These are phyloP conservation scores for Suillus alpinus DNA, from an alignment of 768 basidiomycete genomes.

Conservation along the genomic window DNA sequence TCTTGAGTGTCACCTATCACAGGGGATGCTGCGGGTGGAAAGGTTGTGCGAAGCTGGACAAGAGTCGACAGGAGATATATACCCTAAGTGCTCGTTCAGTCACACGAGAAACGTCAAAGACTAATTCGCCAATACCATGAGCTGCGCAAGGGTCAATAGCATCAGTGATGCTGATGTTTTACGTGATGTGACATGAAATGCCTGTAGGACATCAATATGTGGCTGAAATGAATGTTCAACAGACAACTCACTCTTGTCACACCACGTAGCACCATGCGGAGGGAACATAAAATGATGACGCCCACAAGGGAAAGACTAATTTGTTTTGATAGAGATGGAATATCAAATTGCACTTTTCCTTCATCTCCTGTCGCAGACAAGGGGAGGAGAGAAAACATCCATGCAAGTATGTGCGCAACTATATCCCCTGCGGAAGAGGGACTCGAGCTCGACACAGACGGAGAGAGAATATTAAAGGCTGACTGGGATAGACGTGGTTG, in stretches of 20 bases:
- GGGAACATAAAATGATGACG: conserved; percentile 69
- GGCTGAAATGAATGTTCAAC: not conserved
- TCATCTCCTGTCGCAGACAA: conserved; percentile 8
- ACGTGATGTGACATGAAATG: conserved; percentile 61
- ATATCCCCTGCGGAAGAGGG: conserved; percentile 39
- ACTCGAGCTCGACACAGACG: conserved; percentile 26
- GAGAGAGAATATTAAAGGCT: conserved; percentile 32
- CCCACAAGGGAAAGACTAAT: conserved; percentile 72
- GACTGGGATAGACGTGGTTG: conserved; percentile 26
- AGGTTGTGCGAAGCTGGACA: conserved; percentile 77
- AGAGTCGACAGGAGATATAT: conserved; percentile 82
- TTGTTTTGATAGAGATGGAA: conserved; percentile 47
- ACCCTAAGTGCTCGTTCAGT: conserved; percentile 42
- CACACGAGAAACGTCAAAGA: not conserved
- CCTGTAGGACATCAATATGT: conserved; percentile 32
- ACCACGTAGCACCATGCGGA: conserved; percentile 65
- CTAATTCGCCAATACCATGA: conserved; percentile 56
- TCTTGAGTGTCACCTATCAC: conserved; percentile 11
- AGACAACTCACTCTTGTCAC: conserved; percentile 51
- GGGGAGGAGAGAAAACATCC: conserved; percentile 39
- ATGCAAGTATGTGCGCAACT: conserved; percentile 41
- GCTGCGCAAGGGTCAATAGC: conserved; percentile 72
- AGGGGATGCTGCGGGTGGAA: conserved; percentile 53
- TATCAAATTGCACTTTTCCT: conserved; percentile 27
- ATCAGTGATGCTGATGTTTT: conserved; percentile 74